Evolutionary conservation across 768 basidiomycete species (phyloP), one percentile per base, ranked within the genome.

Genomic region (Guyanaporus albipodus): DNA sequence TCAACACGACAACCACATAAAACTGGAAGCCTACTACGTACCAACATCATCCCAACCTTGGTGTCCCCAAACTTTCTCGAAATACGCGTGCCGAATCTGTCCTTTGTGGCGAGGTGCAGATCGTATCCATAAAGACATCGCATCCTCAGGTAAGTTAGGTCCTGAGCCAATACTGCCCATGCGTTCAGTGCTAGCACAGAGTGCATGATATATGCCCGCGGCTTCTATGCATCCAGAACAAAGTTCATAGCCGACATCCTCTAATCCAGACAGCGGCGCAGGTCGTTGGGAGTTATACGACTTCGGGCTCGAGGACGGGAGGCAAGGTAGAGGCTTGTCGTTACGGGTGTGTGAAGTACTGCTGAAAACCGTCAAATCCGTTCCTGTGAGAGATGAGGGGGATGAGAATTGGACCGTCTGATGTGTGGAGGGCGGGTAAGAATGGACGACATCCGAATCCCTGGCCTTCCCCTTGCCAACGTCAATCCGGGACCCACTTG

Each of bases 41-140:
- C 92, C 89, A 42, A 96, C 83, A 60, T 92, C 88, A 47, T 82
- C 82, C 94, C 94, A 96, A 1, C 89, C 87, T 33, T 70, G 68
- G 26, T 76, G 77, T 1, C 83, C 83, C 94, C 93, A 96, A 3
- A 87, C 75, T 64, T 88, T 88, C 67, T 95, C 93, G 35, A 79
- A 67, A 61, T 87, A 97, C 2, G 88, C 85, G 62, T 97, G 93
- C 10, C 93, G 77, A 38, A 85, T 64, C 50, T 86, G 78, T 12
- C 88, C 88, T 63, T 88, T 90, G 55, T 70, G 70, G 39, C 78
- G 80, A 1, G 87, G 86, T 2, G 85, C 82, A 24, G 82, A 77
- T 29, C 87, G 72, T 51, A 79, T 68, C 79, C 82, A 79, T 49
- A 77, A 73, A n/a, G 76, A 78, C 48, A 72, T 60, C 8, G 76